Evolutionary conservation across 2,329 filamentous ascomycete genomes (phyloP).

Genomic region (Ustilaginoidea virens): DNA sequence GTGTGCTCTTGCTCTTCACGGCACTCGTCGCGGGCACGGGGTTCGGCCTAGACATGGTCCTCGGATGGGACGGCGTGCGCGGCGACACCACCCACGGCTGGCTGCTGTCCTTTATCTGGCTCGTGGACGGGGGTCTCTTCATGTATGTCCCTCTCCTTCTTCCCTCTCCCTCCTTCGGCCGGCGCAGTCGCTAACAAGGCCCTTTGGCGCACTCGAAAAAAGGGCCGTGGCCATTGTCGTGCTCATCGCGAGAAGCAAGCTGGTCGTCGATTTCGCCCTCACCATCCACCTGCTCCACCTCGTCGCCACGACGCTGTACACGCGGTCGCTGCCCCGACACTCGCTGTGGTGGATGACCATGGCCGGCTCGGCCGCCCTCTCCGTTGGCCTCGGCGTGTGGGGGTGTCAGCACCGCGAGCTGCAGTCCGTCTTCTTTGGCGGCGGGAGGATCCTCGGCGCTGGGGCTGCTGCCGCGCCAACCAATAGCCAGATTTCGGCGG

Average conservation of each 20-base stretch:
- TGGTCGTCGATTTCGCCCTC: constrained; percentile 86
- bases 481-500: constrained; percentile 9
- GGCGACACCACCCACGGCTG: constrained; percentile 48
- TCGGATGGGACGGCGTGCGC: constrained; percentile 42
- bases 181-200: constrained; percentile 6
- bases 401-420: constrained; percentile 84
- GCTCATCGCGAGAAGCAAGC: constrained; percentile 76
- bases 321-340: constrained; percentile 58
- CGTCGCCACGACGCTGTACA: constrained; percentile 62
- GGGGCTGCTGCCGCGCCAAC: constrained; percentile 7
- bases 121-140: constrained; percentile 38
- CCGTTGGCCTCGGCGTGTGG: constrained; percentile 62
- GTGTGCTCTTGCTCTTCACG: constrained; percentile 41
- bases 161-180: neutral
- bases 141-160: constrained; percentile 21
- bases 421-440: constrained; percentile 74
- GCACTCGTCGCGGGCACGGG: constrained; percentile 39
- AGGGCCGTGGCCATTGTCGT: constrained; percentile 75
- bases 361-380: constrained; percentile 27
- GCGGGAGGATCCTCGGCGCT: constrained; percentile 25
- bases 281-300: constrained; percentile 79
- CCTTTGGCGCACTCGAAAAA: neutral
- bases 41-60: constrained; percentile 37
- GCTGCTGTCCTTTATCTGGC: constrained; percentile 41
- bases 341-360: constrained; percentile 72